Base-by-base conservation (phyloP, 164 flowering plant species). In the Chimonanthus praecox region DNA sequence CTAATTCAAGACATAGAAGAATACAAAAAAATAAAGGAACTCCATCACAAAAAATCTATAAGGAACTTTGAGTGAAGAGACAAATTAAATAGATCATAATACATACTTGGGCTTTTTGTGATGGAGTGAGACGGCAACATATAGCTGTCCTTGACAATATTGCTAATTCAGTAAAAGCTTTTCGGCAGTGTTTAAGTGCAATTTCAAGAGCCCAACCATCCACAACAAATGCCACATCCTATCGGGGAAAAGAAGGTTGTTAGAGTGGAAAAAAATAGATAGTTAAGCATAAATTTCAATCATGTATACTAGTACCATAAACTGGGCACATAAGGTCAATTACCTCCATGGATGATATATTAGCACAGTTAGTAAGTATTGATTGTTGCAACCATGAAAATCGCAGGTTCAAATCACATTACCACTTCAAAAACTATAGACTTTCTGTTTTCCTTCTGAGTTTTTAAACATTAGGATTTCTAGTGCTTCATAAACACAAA, bases 171-270 rank as follows among this genome's bases (percentile, higher is more conserved):
- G 97, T 89, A 82, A 96, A 96, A 72, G 91, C 89, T 79, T 85
- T 83, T 45, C 91, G 85, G 69, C 89, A 79, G 77, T 88, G 88
- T 78, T 83, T 92, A 64, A 96, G 92, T 51, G 88, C 92, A 78
- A 96, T 92, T 84, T 96, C 99, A 76, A 96, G 94, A 75, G 99
- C 97, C 97, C 99, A 96, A 48, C 99, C 99, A 90, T 96, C 99
- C 82, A 90, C 84, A 73, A 94, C 97, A 88, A 96, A 96, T 77
- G 99, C 99, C 73, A 96, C 91, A 84, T 96, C 99, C 99, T 95
- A 84, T 65, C 6, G 49, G 44, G n/a, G 51, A 51, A 51, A 10
- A n/a, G 15, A 54, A 54, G 16, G 16, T 7, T 54, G 11, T 54
- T 13, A 10, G 60, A 54, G 15, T 13, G 15, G 60, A 11, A 3